Evolutionary conservation across 129 eudicot genomes (phyloP), one percentile per base, ranked within the genome.

Genomic region (Kitagawia praeruptora): DNA sequence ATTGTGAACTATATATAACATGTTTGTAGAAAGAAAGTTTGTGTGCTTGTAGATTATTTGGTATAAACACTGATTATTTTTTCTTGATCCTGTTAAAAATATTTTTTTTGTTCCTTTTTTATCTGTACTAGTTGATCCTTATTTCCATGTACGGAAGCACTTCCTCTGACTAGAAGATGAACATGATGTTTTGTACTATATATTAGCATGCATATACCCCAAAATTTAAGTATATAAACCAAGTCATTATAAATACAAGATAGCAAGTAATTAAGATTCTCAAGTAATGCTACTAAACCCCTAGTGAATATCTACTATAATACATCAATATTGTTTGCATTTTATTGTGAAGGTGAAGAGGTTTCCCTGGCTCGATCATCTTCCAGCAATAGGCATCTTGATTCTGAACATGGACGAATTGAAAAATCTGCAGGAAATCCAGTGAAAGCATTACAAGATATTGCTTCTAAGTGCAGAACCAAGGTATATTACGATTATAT

Each of bases 401-500:
- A 96, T 70, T 61, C 83, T 42, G 93, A 89, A 86, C 78, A 84
- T 81, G 88, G 91, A 31, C 87, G 85, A 78, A 82, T 70, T 78
- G 92, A 85, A 74, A 75, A 85, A 53, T 87, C 51, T 76, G 76
- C 86, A 47, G 99, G 90, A 79, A 85, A 88, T 19, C 91, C 91
- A 77, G 82, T 85, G 80, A 93, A 87, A 82, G 92, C 88, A 63
- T 87, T 96, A 67, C 95, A 87, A 75, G 91, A 86, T 80, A 91
- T 96, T 82, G 99, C 99, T 41, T 80, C 54, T 18, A 92, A 87
- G 81, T 92, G 96, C 69, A 97, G 97, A 76, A 81, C 97, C 41
- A 92, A 96, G 99, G 99, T 92, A 90, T 79, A 44, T 46, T 46
- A 78, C n/a, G 73, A 45, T 39, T 78, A 40, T 42, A 37, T 76